Evolutionary conservation across 768 basidiomycete genomes (phyloP), one percentile per base, ranked within the genome.

Genomic region (Lactarius sanguifluus): DNA sequence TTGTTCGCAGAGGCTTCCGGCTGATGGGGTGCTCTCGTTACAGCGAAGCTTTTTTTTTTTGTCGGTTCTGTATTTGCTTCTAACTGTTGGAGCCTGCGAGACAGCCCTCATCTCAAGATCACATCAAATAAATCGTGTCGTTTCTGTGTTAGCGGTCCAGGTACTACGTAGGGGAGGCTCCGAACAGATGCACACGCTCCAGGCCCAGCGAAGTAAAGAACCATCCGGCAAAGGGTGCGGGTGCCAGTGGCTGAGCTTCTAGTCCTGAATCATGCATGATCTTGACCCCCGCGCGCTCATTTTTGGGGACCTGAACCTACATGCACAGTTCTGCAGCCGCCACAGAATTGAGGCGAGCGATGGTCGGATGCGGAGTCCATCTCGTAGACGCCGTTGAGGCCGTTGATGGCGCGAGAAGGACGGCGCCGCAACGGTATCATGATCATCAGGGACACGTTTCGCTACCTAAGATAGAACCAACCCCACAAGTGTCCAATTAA

Each of bases 391-490:
- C 50, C 50, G 50, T 52, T 52, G 50, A 28, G 13, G n/a, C 50
- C 50, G 50, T 52, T 52, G 50, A 28, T 5, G n/a, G 47, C 23
- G 52, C 25, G 54, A 25, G 43, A 55, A 62, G 40, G 30, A 41
- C 52, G 61, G 61, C 54, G 54, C 50, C 50, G 50, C 50, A 52
- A 13, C 25, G 50, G 50, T 56, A 62, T 62, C 61, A 16, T 41
- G 61, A 62, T 40, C 61, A 55, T 61, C 52, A n/a, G 61, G 52
- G 20, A 20, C 50, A 28, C 36, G 52, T 54, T 36, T 54, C 50
- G 20, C 36, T 8, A 28, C 10, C 61, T 20, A 38, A 23, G 61
- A 62, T 41, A 43, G 52, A 55, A 41, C 61, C 36, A 23, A 25
- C 50, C 50, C 50, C 25, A 52, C 50, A 52, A 23, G n/a, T 25